phyloP scores from a whole-genome alignment of 2,329 filamentous ascomycete species.

The Fusarium lateritium region DNA sequence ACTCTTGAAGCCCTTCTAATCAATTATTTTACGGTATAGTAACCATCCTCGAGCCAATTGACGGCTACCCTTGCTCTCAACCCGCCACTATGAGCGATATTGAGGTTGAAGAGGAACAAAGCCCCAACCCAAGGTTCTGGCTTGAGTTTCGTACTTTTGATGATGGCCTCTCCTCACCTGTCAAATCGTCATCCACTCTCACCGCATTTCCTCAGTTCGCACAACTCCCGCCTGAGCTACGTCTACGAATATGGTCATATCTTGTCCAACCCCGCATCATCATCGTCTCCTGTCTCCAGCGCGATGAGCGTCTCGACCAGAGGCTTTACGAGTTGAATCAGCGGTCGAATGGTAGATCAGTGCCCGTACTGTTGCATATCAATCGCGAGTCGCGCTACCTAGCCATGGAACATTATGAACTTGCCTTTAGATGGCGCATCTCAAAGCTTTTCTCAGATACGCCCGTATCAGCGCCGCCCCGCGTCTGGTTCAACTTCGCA shows the following conservation, averaged over 20 bases:
- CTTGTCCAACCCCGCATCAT: slow-evolving; percentile 63
- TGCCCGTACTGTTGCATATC: slow-evolving; percentile 62
- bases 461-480: slow-evolving; percentile 54
- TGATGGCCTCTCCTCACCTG: slow-evolving; percentile 54
- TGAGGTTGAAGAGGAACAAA: slow-evolving; percentile 45
- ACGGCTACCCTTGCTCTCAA: slow-evolving; percentile 4
- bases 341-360: slow-evolving; percentile 45
- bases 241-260: slow-evolving; percentile 63
- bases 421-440: slow-evolving; percentile 63
- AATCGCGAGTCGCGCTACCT: slow-evolving; percentile 61
- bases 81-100: slow-evolving; percentile 40
- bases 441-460: slow-evolving; percentile 57
- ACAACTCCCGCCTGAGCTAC: slow-evolving; percentile 62
- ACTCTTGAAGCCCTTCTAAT: not conserved
- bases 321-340: slow-evolving; percentile 50
- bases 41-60: slow-evolving; percentile 14
- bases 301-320: slow-evolving; percentile 47
- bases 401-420: slow-evolving; percentile 61
- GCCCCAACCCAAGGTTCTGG: slow-evolving; percentile 56
- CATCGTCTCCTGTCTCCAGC: slow-evolving; percentile 59
- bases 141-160: slow-evolving; percentile 63
- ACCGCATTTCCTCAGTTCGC: slow-evolving; percentile 56
- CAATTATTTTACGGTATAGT: not conserved
- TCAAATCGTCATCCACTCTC: slow-evolving; percentile 26
- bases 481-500: slow-evolving; percentile 64